Conservation (phyloP, 495 filamentous ascomycete species). For the Penicillium ucsense region DNA sequence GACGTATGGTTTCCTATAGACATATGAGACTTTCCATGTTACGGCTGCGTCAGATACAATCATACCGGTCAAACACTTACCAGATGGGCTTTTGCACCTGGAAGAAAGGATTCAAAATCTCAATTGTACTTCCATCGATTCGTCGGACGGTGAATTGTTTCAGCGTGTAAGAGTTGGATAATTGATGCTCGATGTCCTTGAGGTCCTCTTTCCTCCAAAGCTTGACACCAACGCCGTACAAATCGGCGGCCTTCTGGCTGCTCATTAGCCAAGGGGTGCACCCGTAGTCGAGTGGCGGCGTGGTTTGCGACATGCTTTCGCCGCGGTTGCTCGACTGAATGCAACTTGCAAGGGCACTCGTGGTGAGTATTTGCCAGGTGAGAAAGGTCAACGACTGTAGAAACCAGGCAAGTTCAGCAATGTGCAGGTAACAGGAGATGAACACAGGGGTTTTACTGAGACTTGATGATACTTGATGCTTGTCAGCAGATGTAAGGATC, state of each 20-base stretch:
- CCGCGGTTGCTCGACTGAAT: conserved; percentile 9
- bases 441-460: too few species aligned
- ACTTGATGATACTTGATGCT: too few species aligned
- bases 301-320: conserved; percentile 17
- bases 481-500: too few species aligned
- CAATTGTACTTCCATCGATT: conserved; percentile 24
- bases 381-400: too few species aligned
- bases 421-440: too few species aligned
- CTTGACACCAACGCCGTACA: conserved; percentile 26
- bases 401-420: too few species aligned
- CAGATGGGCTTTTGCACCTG: conserved; percentile 29
- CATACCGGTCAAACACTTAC: conserved; percentile 14
- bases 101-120: conserved; percentile 31
- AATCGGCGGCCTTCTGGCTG: conserved; percentile 27
- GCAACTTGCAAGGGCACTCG: too few species aligned
- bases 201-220: conserved; percentile 31
- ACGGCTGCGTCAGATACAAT: conserved; percentile 9
- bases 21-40: conserved; percentile 14
- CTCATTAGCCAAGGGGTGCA: conserved; percentile 26
- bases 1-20: conserved; percentile 21
- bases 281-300: conserved; percentile 26
- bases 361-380: too few species aligned
- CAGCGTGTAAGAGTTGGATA: conserved; percentile 19
- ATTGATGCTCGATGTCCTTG: conserved; percentile 28
- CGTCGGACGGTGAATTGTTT: conserved; percentile 27